Percentiles rank a stretch among this genome's conserved stretches.
Evolutionary conservation across 2,329 filamentous ascomycete species (phyloP).

Genomic region (Aspergillus uvarum): DNA sequence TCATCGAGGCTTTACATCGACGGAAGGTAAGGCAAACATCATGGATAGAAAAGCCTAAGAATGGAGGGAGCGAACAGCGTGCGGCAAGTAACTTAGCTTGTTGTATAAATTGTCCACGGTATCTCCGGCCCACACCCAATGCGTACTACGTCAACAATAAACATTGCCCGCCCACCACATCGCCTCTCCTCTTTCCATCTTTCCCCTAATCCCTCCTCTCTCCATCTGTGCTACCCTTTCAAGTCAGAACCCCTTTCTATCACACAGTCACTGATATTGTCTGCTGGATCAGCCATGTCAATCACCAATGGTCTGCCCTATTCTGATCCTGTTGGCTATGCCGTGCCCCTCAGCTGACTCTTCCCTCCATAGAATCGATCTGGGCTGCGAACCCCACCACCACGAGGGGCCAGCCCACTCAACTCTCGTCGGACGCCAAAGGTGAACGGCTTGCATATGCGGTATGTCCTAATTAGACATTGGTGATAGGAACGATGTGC

Average conservation of each 20-base stretch:
- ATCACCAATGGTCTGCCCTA: slow-evolving; percentile 44
- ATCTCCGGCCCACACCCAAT: too few species aligned
- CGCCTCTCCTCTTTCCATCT: slow-evolving; percentile 2
- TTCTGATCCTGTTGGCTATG: neutral
- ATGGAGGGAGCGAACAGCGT: neutral
- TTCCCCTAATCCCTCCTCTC: neutral
- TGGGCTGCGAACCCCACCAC: slow-evolving; percentile 84
- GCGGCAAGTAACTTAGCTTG: neutral
- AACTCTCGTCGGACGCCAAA: slow-evolving; percentile 82
- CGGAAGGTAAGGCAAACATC: too few species aligned
- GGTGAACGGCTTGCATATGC: slow-evolving; percentile 92
- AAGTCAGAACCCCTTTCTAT: neutral
- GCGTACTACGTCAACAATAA: slow-evolving; percentile 10
- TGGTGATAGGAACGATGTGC: too few species aligned
- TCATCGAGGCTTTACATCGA: too few species aligned
- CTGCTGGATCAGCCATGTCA: slow-evolving; percentile 38
- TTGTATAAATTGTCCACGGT: too few species aligned
- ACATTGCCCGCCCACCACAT: neutral
- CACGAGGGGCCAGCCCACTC: slow-evolving; percentile 80
- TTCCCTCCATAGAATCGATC: slow-evolving; percentile 58
- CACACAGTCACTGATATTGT: slow-evolving; percentile 3
- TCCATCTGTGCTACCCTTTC: slow-evolving; percentile 4
- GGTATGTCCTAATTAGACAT: slow-evolving; percentile 48
- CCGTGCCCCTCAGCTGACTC: slow-evolving; percentile 6
- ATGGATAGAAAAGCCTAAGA: too few species aligned